phyloP scores from a whole-genome alignment of 2,329 filamentous ascomycete genomes.

The Epichloe sp. region DNA sequence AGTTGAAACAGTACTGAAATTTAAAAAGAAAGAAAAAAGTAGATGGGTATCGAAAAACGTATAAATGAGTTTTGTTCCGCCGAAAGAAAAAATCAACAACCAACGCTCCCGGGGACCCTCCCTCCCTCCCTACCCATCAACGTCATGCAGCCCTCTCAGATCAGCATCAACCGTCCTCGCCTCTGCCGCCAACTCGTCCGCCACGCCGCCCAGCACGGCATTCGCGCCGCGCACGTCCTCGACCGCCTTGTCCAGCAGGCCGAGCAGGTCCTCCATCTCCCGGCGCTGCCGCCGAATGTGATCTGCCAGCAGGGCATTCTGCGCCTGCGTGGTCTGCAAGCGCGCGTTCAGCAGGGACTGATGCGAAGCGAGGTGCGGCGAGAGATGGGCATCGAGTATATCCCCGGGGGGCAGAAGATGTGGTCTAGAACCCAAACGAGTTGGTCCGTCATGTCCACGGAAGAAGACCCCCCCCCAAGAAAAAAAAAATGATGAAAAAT shows the following conservation, averaged over 20 bases:
- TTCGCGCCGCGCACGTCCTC: conserved; percentile 42
- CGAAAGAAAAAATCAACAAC: no score
- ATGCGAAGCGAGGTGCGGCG: conserved; percentile 38
- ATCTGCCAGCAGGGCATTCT: conserved; percentile 41
- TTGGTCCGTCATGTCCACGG: no score
- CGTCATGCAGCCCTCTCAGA: background rate
- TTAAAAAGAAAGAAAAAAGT: background rate
- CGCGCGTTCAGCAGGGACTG: conserved; percentile 43
- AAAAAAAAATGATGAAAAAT: no score
- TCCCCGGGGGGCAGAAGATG: conserved; percentile 41
- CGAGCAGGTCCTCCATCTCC: conserved; percentile 40
- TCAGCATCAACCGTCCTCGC: conserved; percentile 21
- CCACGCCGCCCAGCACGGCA: conserved; percentile 31
- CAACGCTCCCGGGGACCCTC: no score
- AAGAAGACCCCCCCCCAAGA: no score
- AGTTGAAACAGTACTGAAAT: background rate
- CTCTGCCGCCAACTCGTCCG: conserved; percentile 36
- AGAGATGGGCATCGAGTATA: conserved; percentile 42
- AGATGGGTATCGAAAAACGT: background rate
- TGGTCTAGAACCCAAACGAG: conserved; percentile 25
- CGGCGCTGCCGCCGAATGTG: conserved; percentile 38
- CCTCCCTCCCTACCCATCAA: background rate
- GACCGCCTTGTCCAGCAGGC: conserved; percentile 35
- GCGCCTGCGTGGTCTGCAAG: conserved; percentile 41
- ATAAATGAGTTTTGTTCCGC: no score